Evolutionary conservation across 805 yeast species (phyloP).

Genomic region (Suhomyces sp.): DNA sequence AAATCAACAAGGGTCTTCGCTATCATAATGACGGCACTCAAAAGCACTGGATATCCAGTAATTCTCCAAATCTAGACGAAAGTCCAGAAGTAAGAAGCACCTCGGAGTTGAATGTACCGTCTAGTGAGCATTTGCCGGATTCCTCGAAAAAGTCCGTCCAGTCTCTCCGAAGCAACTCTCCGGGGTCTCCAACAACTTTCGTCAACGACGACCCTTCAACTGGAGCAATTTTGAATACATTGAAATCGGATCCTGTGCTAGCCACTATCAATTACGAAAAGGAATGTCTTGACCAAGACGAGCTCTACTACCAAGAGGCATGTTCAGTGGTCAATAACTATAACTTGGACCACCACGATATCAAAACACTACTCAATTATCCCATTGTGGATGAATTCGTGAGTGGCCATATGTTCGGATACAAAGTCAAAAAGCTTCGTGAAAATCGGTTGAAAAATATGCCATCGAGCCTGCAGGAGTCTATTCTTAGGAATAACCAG

Average conservation of each 20-base stretch:
- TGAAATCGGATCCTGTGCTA: slow-evolving; percentile 8
- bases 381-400: slow-evolving; percentile 44
- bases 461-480: slow-evolving; percentile 9
- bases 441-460: slow-evolving; percentile 19
- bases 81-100: slow-evolving; percentile 23
- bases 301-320: slow-evolving; percentile 31
- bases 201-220: neutral
- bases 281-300: slow-evolving; percentile 40
- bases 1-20: slow-evolving; percentile 80
- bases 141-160: neutral
- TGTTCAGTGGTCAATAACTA: slow-evolving; percentile 29
- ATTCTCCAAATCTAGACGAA: slow-evolving; percentile 6
- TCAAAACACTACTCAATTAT: slow-evolving; percentile 36
- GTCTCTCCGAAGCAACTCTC: slow-evolving; percentile 6
- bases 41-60: slow-evolving; percentile 70
- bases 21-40: slow-evolving; percentile 74
- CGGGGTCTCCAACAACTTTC: slow-evolving; percentile 21
- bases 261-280: slow-evolving; percentile 24
- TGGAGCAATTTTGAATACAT: slow-evolving; percentile 3
- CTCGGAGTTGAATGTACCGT: slow-evolving; percentile 17
- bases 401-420: slow-evolving; percentile 40
- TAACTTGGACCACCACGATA: slow-evolving; percentile 31
- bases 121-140: slow-evolving; percentile 19
- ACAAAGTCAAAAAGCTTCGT: slow-evolving; percentile 38
- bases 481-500: slow-evolving; percentile 10